phyloP scores from a whole-genome alignment of 164 flowering plant species.

The Buxus sempervirens region DNA sequence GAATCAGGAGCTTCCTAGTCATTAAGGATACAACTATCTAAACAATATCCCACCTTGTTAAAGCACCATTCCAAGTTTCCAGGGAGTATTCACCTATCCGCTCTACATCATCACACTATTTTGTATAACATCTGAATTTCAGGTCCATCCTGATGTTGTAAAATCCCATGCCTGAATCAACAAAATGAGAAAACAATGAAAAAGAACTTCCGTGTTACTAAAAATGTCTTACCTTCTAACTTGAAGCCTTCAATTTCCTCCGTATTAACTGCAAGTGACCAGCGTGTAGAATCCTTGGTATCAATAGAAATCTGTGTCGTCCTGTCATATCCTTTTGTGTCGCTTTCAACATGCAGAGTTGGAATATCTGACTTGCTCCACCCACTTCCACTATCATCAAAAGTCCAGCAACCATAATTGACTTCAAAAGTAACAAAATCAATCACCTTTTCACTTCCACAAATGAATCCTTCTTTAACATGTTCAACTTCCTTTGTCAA shows the following conservation, averaged over 20 bases:
- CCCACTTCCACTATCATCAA: conserved; percentile 46
- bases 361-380: conserved; percentile 83
- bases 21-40: background rate
- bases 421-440: conserved; percentile 84
- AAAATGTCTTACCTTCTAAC: conserved; percentile 52
- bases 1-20: background rate
- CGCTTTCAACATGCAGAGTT: conserved; percentile 41
- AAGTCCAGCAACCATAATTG: conserved; percentile 75
- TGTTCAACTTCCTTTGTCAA: conserved; percentile 62
- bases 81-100: background rate
- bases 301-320: conserved; percentile 55
- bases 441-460: conserved; percentile 57
- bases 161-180: background rate
- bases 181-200: background rate
- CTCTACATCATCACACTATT: background rate
- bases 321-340: conserved; percentile 38
- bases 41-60: background rate
- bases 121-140: too few species aligned
- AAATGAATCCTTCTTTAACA: conserved; percentile 64
- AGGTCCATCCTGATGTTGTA: background rate
- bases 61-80: background rate
- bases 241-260: conserved; percentile 66
- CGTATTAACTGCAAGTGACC: conserved; percentile 80
- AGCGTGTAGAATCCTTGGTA: conserved; percentile 70
- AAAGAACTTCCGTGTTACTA: background rate